Base-by-base conservation (phyloP, 108 stramenopile genomes). In the Cyclotella atomus region DNA sequence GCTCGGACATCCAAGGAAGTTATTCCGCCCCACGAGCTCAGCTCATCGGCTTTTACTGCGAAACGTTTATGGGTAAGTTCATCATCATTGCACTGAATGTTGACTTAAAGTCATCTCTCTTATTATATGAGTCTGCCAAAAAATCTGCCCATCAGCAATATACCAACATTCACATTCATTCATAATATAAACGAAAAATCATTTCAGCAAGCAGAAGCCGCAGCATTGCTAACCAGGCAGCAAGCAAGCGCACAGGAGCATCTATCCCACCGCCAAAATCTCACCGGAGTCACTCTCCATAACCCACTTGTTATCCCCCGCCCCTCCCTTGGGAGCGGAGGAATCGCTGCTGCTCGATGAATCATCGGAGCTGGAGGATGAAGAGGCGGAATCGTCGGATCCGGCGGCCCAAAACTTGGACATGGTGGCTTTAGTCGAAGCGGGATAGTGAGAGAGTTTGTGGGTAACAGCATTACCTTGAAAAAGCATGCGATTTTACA, bases 221-320 rank as follows among this genome's bases (percentile, higher is more conserved):
- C 14, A 19, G n/a, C 47, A 52, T n/a, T n/a, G n/a, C n/a, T n/a
- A n/a, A n/a, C n/a, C n/a, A n/a, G n/a, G n/a, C n/a, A n/a, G n/a
- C n/a, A n/a, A n/a, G n/a, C n/a, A n/a, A n/a, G n/a, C n/a, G n/a
- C n/a, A 52, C 52, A 52, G 1, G 52, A 21, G 24, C n/a, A 9
- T 2, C 52, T 23, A 5, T 52, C 24, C 52, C n/a, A 56, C 2
- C 55, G 29, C 6, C 25, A 16, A n/a, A 61, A 20, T 65, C 78
- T 74, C 68, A 83, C 82, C 78, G 38, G 76, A 78, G 71, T 84
- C 83, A 47, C 67, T 69, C 17, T 84, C 83, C 83, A 84, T 84
- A 29, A 84, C 83, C 83, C 83, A 84, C 34, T 78, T 71, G 74
- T 84, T 84, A 57, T 79, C 83, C 41, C 70, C 79, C 15, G 59